These are phyloP conservation scores for Exophiala aquamarina DNA, from an alignment of 2,329 filamentous ascomycete genomes.

Conservation along the genomic window DNA sequence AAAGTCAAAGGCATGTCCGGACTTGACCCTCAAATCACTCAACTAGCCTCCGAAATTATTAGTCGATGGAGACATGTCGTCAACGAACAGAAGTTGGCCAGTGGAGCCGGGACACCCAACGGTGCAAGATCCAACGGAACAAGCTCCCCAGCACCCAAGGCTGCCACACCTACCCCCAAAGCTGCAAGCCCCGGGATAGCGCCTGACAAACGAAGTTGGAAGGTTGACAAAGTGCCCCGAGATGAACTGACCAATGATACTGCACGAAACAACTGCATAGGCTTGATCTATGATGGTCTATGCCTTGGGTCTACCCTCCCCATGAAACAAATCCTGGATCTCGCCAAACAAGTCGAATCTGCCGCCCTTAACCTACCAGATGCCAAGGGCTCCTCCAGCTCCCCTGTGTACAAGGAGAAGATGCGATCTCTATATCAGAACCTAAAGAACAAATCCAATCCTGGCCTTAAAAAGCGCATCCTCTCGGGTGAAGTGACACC, in stretches of 20 bases:
- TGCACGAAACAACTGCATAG: constrained; percentile 80
- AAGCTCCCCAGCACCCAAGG: constrained; percentile 49
- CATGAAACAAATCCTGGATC: constrained; percentile 65
- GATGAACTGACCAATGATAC: constrained; percentile 68
- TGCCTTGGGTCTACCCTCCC: constrained; percentile 63
- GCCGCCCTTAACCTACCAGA: constrained; percentile 61
- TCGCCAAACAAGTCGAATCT: constrained; percentile 71
- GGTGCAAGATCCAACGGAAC: constrained; percentile 50
- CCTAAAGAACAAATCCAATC: constrained; percentile 88
- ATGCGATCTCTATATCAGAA: constrained; percentile 92
- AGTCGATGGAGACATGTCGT: constrained; percentile 83
- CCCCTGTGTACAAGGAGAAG: constrained; percentile 77
- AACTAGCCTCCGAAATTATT: constrained; percentile 78
- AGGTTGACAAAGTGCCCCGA: constrained; percentile 68
- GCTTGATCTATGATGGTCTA: constrained; percentile 90
- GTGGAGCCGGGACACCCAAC: constrained; percentile 30
- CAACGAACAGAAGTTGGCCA: constrained; percentile 48
- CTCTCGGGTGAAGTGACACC: constrained; percentile 71
- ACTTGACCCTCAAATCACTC: constrained; percentile 60
- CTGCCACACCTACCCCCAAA: constrained; percentile 43
- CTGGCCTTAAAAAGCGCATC: constrained; percentile 72
- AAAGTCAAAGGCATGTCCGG: constrained; percentile 81
- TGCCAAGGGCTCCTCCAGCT: constrained; percentile 67
- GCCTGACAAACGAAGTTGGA: constrained; percentile 77
- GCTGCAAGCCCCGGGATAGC: constrained; percentile 41